Evolutionary conservation across 2,329 filamentous ascomycete genomes (phyloP), one percentile per base, ranked within the genome.

Genomic region (Massarina eburnea): DNA sequence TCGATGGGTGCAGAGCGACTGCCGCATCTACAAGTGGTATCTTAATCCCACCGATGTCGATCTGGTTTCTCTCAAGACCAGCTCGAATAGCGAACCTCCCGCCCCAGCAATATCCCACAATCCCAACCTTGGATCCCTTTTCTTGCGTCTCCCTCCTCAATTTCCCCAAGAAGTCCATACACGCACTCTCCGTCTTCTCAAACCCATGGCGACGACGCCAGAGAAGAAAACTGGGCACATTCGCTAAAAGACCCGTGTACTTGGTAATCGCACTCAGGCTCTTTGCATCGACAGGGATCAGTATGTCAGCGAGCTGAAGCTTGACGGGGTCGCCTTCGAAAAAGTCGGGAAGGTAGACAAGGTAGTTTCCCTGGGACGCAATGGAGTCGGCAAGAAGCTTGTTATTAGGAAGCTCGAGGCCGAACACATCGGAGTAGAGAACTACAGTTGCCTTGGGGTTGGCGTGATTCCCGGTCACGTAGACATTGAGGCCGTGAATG

Each of bases 161-260:
- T 20, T 42, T 47, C 18, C 40, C 20, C 33, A 73, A 45, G 41
- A 69, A 71, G 7, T 72, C 65, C 34, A 64, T 61, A 49, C 69
- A 72, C 2, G 59, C 46, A 36, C 65, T 59, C n/a, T 70, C 56
- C 0, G 66, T 67, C 12, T 55, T 51, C 1, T 38, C 60, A 2
- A 49, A 39, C 32, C 64, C 70, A 45, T 73, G 70, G 15, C 70
- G 51, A 26, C 54, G 52, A 55, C 61, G 53, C 70, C 57, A 58
- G 48, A 61, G 46, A 8, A 62, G 34, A 19, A 61, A 60, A 0
- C 43, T 15, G 2, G 49, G 52, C 37, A 55, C 41, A 20, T 34
- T 48, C 3, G 69, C 67, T 17, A 74, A 63, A 12, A 74, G 39
- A 8, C 72, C 72, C 1, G 67, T 70, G 45, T 72, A 74, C 43